Conservation (phyloP, 1,284 basidiomycete genomes). For the Anthracocystis panici-leucophaei region DNA sequence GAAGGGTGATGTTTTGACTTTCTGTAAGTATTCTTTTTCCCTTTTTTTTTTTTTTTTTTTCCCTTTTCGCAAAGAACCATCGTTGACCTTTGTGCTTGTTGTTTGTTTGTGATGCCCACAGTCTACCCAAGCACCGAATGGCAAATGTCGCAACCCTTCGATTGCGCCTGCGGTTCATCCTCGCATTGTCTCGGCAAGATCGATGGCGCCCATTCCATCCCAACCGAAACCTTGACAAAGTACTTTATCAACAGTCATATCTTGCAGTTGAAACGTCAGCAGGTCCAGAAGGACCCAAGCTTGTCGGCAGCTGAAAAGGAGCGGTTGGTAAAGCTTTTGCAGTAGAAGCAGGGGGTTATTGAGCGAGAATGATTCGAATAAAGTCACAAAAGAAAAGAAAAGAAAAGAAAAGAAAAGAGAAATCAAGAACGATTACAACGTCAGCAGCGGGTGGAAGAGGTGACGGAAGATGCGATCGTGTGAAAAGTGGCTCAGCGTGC, state of each 20-base stretch:
- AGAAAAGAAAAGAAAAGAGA: background rate
- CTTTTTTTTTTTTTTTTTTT: background rate
- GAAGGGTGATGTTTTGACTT: conserved; percentile 60
- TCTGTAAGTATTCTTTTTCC: conserved; percentile 51
- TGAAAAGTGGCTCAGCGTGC: too few species aligned
- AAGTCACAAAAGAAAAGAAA: background rate
- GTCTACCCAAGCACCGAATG: conserved; percentile 68
- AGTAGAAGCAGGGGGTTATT: background rate
- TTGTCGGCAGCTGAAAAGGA: conserved; percentile 1
- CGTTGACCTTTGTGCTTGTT: background rate
- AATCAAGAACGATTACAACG: background rate
- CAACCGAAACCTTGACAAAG: conserved; percentile 19
- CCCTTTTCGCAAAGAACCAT: background rate
- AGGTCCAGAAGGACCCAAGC: conserved; percentile 16
- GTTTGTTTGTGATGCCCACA: conserved; percentile 10
- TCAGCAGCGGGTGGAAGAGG: too few species aligned
- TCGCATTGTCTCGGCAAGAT: conserved; percentile 54
- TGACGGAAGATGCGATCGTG: too few species aligned
- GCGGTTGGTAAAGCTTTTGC: background rate
- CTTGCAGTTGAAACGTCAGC: conserved; percentile 47
- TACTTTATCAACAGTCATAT: conserved; percentile 66
- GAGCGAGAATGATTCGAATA: too few species aligned
- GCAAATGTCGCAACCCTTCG: conserved; percentile 66
- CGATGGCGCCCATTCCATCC: conserved; percentile 55
- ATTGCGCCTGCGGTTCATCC: conserved; percentile 53